Percentiles rank a stretch among this genome's conserved stretches.
These are phyloP conservation scores for Beauveria medogensis DNA, from an alignment of 2,329 filamentous ascomycete species.

Conservation along the genomic window DNA sequence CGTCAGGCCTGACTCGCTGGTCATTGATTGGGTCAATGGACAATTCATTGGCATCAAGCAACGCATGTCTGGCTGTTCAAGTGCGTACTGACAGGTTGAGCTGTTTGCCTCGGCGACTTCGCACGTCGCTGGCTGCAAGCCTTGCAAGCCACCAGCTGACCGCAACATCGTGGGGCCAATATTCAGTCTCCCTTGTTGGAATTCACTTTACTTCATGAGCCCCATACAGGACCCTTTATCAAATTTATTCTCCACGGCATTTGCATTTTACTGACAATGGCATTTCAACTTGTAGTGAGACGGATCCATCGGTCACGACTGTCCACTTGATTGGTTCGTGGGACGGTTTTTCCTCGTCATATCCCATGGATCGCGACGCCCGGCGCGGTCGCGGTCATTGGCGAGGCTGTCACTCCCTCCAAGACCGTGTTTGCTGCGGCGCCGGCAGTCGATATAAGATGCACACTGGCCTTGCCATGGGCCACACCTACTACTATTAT, in stretches of 20 bases:
- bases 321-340: constrained; percentile 85
- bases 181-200: neutral
- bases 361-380: constrained; percentile 73
- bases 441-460: constrained; percentile 43
- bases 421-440: constrained; percentile 77
- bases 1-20: neutral
- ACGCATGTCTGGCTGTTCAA: neutral
- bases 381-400: constrained; percentile 69
- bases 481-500: constrained; percentile 91
- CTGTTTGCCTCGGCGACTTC: neutral
- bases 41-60: neutral
- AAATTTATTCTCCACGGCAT: constrained; percentile 14
- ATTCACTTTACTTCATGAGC: neutral
- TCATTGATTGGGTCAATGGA: neutral
- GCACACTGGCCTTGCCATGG: constrained; percentile 81
- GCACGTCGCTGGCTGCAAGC: no score
- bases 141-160: neutral
- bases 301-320: constrained; percentile 52
- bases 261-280: constrained; percentile 12
- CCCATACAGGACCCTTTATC: constrained; percentile 14
- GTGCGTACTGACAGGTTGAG: neutral
- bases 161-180: neutral
- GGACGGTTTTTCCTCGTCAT: constrained; percentile 81
- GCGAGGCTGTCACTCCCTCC: constrained; percentile 81
- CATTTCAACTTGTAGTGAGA: constrained; percentile 39